Evolutionary conservation across 306 rosid species (phyloP).

Genomic region (Corylus americana): DNA sequence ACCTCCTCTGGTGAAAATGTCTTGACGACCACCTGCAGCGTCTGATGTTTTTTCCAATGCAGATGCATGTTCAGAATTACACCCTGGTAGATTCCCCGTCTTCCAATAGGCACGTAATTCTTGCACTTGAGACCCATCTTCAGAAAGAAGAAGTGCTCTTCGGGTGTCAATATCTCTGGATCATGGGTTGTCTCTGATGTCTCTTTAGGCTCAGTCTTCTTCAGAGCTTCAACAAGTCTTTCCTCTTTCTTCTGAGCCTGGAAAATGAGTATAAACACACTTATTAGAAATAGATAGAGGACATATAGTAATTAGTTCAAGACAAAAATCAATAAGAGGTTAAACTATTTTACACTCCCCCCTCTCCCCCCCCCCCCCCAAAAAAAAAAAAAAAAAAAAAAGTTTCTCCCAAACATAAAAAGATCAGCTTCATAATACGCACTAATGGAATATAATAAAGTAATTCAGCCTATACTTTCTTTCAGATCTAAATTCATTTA

Average conservation of each 20-base stretch:
- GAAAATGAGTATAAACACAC: slow-evolving; percentile 11
- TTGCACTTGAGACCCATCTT: slow-evolving; percentile 92
- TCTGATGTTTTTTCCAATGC: slow-evolving; percentile 98
- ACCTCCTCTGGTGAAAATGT: slow-evolving; percentile 89
- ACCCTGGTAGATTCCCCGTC: slow-evolving; percentile 95
- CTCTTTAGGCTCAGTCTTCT: slow-evolving; percentile 83
- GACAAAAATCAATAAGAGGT: background rate
- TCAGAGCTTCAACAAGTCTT: slow-evolving; percentile 63
- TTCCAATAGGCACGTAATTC: slow-evolving; percentile 93
- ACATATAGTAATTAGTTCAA: background rate
- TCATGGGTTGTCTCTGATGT: slow-evolving; percentile 78
- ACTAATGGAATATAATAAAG: no score
- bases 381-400: no score
- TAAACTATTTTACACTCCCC: background rate
- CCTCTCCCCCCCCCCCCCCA: no score
- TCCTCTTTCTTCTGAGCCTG: slow-evolving; percentile 88
- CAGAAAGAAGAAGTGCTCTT: slow-evolving; percentile 91
- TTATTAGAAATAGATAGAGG: background rate
- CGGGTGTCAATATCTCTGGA: slow-evolving; percentile 95
- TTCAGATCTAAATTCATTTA: no score
- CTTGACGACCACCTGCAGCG: slow-evolving; percentile 84
- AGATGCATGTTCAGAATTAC: slow-evolving; percentile 96
- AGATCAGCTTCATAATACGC: no score
- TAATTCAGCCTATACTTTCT: no score
- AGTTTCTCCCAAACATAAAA: no score